Evolutionary conservation across 305 asterid species (phyloP).

Genomic region (Salvia sclarea): DNA sequence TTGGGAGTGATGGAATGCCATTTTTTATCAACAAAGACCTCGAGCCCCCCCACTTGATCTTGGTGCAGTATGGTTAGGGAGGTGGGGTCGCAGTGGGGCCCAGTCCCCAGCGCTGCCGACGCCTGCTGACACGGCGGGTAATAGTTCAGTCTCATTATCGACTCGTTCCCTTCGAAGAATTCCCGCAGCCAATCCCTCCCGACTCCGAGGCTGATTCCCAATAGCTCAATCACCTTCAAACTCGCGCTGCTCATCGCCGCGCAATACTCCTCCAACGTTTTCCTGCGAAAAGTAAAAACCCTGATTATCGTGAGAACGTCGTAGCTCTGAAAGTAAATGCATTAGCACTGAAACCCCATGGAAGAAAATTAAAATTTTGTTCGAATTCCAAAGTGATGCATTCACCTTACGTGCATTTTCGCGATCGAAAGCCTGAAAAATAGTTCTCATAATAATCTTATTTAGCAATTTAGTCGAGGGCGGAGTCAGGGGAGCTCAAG

Average conservation of each 20-base stretch:
- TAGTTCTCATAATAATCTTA: no score
- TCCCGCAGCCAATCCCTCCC: constrained; percentile 55
- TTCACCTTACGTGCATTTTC: no score
- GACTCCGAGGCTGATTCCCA: constrained; percentile 74
- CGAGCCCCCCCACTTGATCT: constrained; percentile 78
- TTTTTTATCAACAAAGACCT: constrained; percentile 59
- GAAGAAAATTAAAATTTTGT: no score
- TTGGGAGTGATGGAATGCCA: constrained; percentile 78
- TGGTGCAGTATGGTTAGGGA: constrained; percentile 80
- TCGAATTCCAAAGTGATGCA: no score
- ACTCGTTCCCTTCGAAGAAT: constrained; percentile 66
- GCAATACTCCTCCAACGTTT: constrained; percentile 58
- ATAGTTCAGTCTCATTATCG: constrained; percentile 78
- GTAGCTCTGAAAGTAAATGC: no score
- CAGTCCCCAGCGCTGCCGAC: constrained; percentile 70
- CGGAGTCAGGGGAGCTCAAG: no score
- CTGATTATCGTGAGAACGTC: no score
- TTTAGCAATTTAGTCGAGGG: no score
- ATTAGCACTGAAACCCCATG: no score
- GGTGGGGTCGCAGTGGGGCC: constrained; percentile 87
- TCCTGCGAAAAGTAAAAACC: constrained; percentile 36
- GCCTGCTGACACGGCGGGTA: constrained; percentile 77
- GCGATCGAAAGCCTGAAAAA: no score
- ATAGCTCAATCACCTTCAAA: constrained; percentile 58
- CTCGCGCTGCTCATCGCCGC: constrained; percentile 63